Evolutionary conservation across 106 monocot genomes (phyloP).

Genomic region (Narthecium ossifragum): DNA sequence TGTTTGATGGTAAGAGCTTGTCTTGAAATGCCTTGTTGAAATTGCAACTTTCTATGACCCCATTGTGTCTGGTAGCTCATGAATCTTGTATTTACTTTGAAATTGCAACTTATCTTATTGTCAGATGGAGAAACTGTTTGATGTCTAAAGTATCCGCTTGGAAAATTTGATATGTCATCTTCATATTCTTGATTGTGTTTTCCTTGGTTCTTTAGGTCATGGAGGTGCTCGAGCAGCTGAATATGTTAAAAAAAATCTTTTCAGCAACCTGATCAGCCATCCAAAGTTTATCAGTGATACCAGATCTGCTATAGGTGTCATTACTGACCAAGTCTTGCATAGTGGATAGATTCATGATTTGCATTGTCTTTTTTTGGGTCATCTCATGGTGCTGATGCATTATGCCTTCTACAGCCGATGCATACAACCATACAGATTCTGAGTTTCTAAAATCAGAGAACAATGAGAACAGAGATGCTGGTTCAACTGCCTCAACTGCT

Average conservation of each 20-base stretch:
- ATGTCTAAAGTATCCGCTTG: too few relatives aligned
- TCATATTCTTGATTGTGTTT: too few relatives aligned
- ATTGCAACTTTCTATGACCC: too few relatives aligned
- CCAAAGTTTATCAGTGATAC: conserved; percentile 64
- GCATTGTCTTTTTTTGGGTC: not conserved
- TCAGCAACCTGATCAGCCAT: conserved; percentile 67
- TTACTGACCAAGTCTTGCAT: not conserved
- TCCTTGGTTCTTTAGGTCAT: conserved; percentile 35
- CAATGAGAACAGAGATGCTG: conserved; percentile 45
- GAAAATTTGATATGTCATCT: too few relatives aligned
- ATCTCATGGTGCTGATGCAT: too few relatives aligned
- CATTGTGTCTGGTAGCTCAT: too few relatives aligned
- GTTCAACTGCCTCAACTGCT: conserved; percentile 73
- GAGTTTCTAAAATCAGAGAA: conserved; percentile 63
- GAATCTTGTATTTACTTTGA: too few relatives aligned
- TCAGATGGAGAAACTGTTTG: too few relatives aligned
- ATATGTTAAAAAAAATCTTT: conserved; percentile 62
- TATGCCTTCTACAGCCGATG: conserved; percentile 35
- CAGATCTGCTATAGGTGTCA: conserved; percentile 61
- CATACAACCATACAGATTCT: conserved; percentile 51
- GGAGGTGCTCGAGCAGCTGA: conserved; percentile 72
- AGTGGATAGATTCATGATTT: not conserved
- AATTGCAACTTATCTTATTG: too few relatives aligned
- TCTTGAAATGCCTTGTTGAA: too few relatives aligned
- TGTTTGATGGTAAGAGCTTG: conserved; percentile 37